A percentile compares a stretch with the other conserved stretches of the same genome.
phyloP scores from a whole-genome alignment of 352 stramenopile genomes.

The Pythium folliculosum region DNA sequence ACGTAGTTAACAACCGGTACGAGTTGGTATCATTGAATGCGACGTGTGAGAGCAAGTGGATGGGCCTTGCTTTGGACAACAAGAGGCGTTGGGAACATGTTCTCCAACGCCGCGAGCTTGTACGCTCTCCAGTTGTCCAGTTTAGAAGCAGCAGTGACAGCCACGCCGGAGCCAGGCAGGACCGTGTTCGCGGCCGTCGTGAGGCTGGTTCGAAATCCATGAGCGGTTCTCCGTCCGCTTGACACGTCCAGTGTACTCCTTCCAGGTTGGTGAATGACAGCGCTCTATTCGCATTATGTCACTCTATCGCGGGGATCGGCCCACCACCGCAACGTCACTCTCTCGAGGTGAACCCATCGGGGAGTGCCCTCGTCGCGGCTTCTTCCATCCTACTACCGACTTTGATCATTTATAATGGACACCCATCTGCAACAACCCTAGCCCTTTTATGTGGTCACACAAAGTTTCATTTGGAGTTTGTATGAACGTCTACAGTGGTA shows the following conservation, averaged over 20 bases:
- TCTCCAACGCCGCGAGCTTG: background rate
- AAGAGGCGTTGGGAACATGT: too few species aligned
- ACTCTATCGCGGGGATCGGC: conserved; percentile 8
- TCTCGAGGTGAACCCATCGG: conserved; percentile 19
- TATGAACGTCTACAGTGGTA: too few species aligned
- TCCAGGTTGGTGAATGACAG: background rate
- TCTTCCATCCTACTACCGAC: background rate
- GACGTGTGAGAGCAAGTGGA: background rate
- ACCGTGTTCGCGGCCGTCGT: background rate
- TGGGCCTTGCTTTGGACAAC: too few species aligned
- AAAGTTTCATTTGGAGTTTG: too few species aligned
- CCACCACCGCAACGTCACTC: conserved; percentile 13
- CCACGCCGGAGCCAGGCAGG: background rate
- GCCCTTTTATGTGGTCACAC: too few species aligned
- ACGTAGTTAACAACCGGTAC: background rate
- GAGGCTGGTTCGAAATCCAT: background rate
- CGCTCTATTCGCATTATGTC: conserved; percentile 3
- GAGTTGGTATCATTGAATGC: background rate
- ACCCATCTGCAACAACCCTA: too few species aligned
- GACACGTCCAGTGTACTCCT: background rate
- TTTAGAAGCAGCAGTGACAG: background rate
- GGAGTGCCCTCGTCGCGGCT: background rate
- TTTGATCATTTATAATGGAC: too few species aligned
- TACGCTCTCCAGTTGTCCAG: background rate
- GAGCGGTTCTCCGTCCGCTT: background rate